These are phyloP conservation scores for Chaetoceros tenuissimus DNA, from an alignment of 108 stramenopile species.

Conservation along the genomic window DNA sequence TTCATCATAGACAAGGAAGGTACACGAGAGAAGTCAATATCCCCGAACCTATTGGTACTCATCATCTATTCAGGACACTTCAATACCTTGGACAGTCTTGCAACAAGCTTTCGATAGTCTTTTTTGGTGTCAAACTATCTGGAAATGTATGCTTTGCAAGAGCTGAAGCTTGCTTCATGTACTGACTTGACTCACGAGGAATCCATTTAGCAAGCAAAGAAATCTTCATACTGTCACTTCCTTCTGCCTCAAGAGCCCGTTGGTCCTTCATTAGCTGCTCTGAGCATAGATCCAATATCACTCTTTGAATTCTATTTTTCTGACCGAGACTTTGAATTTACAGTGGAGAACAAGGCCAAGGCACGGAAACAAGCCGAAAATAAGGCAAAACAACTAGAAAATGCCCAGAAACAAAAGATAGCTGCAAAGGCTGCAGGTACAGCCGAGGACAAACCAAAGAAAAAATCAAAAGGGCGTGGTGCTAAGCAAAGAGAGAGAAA, in stretches of 20 bases:
- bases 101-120: no score
- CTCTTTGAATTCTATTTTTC: slow-evolving; percentile 45
- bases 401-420: slow-evolving; percentile 58
- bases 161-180: slow-evolving; percentile 55
- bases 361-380: slow-evolving; percentile 73
- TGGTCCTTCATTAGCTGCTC: slow-evolving; percentile 90
- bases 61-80: no score
- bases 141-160: no score
- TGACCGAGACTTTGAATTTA: slow-evolving; percentile 76
- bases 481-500: slow-evolving; percentile 71
- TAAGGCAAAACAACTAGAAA: slow-evolving; percentile 58
- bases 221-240: no score
- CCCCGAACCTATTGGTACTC: no score
- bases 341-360: slow-evolving; percentile 80
- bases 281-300: slow-evolving; percentile 27
- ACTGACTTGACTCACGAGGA: slow-evolving; percentile 97
- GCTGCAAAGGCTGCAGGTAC: slow-evolving; percentile 25
- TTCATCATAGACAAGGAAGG: no score
- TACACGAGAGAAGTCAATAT: no score
- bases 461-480: slow-evolving; percentile 58
- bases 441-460: slow-evolving; percentile 16
- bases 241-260: no score
- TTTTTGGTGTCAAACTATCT: no score
- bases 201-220: slow-evolving; percentile 91
- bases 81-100: no score